A percentile compares a stretch with the other conserved stretches of the same genome.
Evolutionary conservation across 23 red algal genomes (phyloP).

Genomic region (Gracilaria gracilis): DNA sequence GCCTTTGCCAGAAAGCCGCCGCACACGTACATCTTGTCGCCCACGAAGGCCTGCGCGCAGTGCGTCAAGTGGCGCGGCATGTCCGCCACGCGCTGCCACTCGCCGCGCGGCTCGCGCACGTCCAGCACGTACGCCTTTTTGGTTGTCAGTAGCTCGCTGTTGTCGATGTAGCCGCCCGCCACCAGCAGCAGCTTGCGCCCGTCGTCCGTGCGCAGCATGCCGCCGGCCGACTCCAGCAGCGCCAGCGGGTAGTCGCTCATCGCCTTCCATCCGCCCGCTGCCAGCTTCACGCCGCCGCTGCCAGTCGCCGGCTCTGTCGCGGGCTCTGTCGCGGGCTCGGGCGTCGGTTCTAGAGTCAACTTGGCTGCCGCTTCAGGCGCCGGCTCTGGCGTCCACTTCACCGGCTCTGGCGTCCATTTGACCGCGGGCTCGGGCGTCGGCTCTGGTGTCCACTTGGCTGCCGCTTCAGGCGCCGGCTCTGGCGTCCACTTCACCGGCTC

Average conservation of each 20-base stretch:
- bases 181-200: background rate
- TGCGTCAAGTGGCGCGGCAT: conserved; percentile 43
- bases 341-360: background rate
- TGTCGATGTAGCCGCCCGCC: conserved; percentile 36
- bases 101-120: background rate
- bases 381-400: background rate
- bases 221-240: conserved; percentile 38
- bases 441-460: no score
- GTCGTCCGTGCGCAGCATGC: background rate
- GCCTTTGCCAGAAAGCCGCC: conserved; percentile 29
- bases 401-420: background rate
- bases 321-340: background rate
- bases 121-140: conserved; percentile 22
- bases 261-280: background rate
- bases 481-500: background rate
- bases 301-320: background rate
- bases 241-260: conserved; percentile 15
- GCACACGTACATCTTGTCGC: conserved; percentile 34
- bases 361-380: background rate
- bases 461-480: background rate
- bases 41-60: conserved; percentile 24
- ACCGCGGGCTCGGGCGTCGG: background rate
- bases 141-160: conserved; percentile 15
- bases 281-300: background rate
- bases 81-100: conserved; percentile 32